These are phyloP conservation scores for Epichloe aotearoae DNA, from an alignment of 2,329 filamentous ascomycete species.

Conservation along the genomic window DNA sequence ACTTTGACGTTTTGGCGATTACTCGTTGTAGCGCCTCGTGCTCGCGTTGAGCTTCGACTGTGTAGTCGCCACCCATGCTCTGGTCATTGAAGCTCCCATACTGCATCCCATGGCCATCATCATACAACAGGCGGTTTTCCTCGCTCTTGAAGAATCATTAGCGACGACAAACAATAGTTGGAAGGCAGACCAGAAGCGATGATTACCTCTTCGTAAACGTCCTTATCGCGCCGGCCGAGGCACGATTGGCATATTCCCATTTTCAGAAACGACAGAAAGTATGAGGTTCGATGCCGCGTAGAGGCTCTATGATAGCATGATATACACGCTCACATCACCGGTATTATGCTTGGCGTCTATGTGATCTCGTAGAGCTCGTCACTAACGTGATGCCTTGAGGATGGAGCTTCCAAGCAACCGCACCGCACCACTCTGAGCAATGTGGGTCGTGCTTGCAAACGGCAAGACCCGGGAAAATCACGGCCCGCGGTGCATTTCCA, in stretches of 20 bases:
- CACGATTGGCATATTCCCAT: conserved; percentile 53
- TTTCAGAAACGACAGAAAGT: conserved; percentile 5
- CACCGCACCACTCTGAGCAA: neutral
- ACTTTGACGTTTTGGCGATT: conserved; percentile 52
- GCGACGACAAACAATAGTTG: neutral
- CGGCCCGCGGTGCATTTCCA: neutral
- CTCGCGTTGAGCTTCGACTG: conserved; percentile 49
- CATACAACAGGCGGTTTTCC: conserved; percentile 45
- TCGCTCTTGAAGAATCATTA: conserved; percentile 31
- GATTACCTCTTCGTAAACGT: conserved; percentile 42
- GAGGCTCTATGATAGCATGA: neutral
- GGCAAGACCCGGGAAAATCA: neutral
- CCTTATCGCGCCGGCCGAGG: conserved; percentile 36
- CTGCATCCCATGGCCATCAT: conserved; percentile 43
- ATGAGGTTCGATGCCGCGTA: neutral
- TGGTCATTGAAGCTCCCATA: conserved; percentile 52
- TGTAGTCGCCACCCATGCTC: conserved; percentile 40
- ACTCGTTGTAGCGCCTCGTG: conserved; percentile 51
- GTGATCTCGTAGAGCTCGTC: neutral
- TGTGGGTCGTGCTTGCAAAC: neutral
- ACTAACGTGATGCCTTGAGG: neutral
- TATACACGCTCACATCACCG: conserved; percentile 5
- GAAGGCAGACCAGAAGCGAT: neutral
- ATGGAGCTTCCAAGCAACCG: no score
- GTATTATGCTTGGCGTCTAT: neutral